Percentiles rank a stretch among this genome's conserved stretches.
These are phyloP conservation scores for Aspergillus saccharolyticus DNA, from an alignment of 495 filamentous ascomycete species.

Conservation along the genomic window DNA sequence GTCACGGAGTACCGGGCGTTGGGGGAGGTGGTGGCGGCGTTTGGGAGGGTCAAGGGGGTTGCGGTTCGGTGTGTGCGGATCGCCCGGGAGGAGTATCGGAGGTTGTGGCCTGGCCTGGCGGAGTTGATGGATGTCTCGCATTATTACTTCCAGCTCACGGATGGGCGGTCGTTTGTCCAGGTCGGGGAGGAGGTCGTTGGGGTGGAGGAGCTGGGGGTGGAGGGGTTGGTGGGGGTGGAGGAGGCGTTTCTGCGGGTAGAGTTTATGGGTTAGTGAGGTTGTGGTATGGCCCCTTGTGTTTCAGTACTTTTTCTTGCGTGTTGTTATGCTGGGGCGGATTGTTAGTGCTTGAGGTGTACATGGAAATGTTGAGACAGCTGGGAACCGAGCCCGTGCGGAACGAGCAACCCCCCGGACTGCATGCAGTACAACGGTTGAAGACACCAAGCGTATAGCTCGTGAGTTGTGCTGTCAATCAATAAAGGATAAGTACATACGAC, in stretches of 20 bases:
- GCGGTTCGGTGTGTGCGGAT: conserved; percentile 18
- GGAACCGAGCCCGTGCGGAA: no score
- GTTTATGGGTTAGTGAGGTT: no score
- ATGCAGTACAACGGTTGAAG: no score
- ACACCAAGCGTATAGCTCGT: no score
- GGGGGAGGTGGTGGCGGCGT: conserved; percentile 32
- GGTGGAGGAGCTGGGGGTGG: conserved; percentile 5
- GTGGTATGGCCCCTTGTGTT: no score
- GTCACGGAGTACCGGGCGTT: conserved; percentile 21
- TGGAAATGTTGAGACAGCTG: no score
- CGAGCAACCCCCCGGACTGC: no score
- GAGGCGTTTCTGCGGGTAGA: conserved; percentile 9
- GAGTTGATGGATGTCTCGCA: conserved; percentile 11
- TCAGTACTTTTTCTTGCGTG: no score
- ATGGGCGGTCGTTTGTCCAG: conserved; percentile 4
- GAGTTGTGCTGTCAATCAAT: no score
- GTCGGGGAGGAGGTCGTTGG: conserved; percentile 8
- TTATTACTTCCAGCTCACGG: conserved; percentile 8
- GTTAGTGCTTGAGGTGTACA: no score
- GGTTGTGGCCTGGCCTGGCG: conserved; percentile 13
- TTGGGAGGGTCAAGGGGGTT: conserved; percentile 31
- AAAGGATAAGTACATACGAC: no score
- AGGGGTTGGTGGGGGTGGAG: conserved; percentile 12
- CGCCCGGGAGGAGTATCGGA: conserved; percentile 10
- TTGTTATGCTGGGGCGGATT: no score